phyloP scores from a whole-genome alignment of 768 basidiomycete species.

The Suillus plorans region DNA sequence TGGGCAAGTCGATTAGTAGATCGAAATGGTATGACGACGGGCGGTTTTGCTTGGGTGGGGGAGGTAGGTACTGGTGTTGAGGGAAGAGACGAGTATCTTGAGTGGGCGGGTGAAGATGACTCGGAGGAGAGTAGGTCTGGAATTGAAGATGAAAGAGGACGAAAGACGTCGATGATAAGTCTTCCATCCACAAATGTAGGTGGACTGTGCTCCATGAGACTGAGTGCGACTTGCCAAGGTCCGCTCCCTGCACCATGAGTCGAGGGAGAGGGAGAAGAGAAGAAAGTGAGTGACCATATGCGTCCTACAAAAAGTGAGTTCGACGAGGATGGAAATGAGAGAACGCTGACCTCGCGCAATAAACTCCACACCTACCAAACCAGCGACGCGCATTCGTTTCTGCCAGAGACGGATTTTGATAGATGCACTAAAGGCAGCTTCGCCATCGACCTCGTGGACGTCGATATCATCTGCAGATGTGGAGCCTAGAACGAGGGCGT shows the following conservation, averaged over 20 bases:
- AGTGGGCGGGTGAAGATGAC: neutral
- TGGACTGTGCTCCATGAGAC: slow-evolving; percentile 54
- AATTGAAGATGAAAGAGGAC: slow-evolving; percentile 15
- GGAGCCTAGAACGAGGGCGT: slow-evolving; percentile 43
- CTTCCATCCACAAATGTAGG: slow-evolving; percentile 58
- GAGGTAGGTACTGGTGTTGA: neutral
- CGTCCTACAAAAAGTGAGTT: slow-evolving; percentile 15
- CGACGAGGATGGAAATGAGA: neutral
- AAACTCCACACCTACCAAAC: slow-evolving; percentile 57
- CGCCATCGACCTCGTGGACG: slow-evolving; percentile 50
- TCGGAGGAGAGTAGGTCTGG: neutral
- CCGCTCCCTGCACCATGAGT: slow-evolving; percentile 7
- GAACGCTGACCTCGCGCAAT: slow-evolving; percentile 49
- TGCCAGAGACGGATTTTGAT: slow-evolving; percentile 44
- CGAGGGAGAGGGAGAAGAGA: slow-evolving; percentile 10
- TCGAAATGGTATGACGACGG: neutral
- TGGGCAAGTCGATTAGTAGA: neutral
- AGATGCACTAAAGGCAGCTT: slow-evolving; percentile 51
- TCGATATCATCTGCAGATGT: slow-evolving; percentile 55
- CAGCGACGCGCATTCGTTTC: slow-evolving; percentile 67
- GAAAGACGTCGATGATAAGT: slow-evolving; percentile 40
- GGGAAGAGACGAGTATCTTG: neutral
- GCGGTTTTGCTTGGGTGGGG: neutral
- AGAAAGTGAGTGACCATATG: slow-evolving; percentile 28
- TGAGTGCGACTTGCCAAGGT: slow-evolving; percentile 46